Base-by-base conservation (phyloP, 805 yeast species). In the Schwanniomyces occidentalis region DNA sequence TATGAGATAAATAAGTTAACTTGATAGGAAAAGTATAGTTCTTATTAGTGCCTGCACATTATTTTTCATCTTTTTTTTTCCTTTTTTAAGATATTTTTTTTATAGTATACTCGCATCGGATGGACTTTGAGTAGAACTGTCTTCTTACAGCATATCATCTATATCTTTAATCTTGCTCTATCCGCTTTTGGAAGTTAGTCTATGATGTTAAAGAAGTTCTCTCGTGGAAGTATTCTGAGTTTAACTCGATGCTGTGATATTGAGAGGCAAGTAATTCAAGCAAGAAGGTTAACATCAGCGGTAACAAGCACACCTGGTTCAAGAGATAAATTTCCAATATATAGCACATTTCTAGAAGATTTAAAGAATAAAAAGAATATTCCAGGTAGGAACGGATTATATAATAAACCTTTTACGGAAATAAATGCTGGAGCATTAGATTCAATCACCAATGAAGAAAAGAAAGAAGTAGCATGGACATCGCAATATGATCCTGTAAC, bases 401-500 rank as follows among this genome's bases (percentile, higher is more conserved):
- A 37, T 32, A 41, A 34, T 19, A 41, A 41, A 23, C 30, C 42
- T 2, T 41, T 41, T 24, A 23, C 36, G 9, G 45, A 41, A 15
- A 41, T 41, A 8, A 37, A 36, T 14, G 20, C 29, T n/a, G 26
- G 20, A 10, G 25, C 30, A 5, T 35, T 35, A 24, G 28, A 21
- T 16, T 24, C 22, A 10, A 32, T 39, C 17, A 26, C 34, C 3
- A 36, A 31, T 15, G 41, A 38, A 27, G 43, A 38, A 30, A 35
- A 28, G 24, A 35, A 35, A 16, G 44, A 42, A 33, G 32, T 37
- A 5, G 43, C 67, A 5, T 66, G 73, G 72, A 53, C 66, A n/a
- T 65, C 72, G 1, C 55, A 51, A 27, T 61, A 63, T 42, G 74
- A 68, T 37, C 59, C 65, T 0, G 73, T 65, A 8, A 46, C 63